Percentiles rank a stretch among this genome's conserved stretches.
Evolutionary conservation across 2,329 filamentous ascomycete genomes (phyloP).

Genomic region (Phaeophleospora eucalypticola): DNA sequence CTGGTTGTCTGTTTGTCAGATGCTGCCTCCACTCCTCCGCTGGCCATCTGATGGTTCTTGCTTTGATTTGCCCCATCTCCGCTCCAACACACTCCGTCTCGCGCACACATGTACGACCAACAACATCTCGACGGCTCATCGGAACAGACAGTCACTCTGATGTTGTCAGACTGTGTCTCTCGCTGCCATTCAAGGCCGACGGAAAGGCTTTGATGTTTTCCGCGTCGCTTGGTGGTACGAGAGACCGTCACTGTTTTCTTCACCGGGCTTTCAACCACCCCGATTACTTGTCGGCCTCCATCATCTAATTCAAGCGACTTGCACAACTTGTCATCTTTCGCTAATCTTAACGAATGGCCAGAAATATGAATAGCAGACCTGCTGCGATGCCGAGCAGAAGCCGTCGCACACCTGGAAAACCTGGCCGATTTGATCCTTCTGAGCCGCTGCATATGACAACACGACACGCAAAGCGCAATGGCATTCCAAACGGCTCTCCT

Average conservation of each 20-base stretch:
- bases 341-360: too few relatives aligned
- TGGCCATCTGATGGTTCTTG: conserved; percentile 2
- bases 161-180: neutral
- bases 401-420: conserved; percentile 19
- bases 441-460: conserved; percentile 49
- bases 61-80: conserved; percentile 10
- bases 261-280: neutral
- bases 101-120: neutral
- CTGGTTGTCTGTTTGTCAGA: neutral
- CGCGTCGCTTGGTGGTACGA: neutral
- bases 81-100: conserved; percentile 3
- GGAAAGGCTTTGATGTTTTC: neutral
- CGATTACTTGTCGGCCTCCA: neutral
- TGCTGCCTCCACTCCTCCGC: neutral
- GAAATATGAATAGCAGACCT: conserved; percentile 10
- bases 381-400: conserved; percentile 13
- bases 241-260: neutral
- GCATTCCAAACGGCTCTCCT: conserved; percentile 14
- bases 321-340: too few relatives aligned
- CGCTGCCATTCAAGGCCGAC: neutral
- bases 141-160: neutral
- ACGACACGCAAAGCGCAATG: conserved; percentile 27
- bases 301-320: neutral
- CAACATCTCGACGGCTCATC: neutral
- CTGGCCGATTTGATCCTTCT: conserved; percentile 42